Percentiles rank a stretch among this genome's conserved stretches.
phyloP scores from a whole-genome alignment of 2,329 filamentous ascomycete genomes.

The Colletotrichum spinosum region DNA sequence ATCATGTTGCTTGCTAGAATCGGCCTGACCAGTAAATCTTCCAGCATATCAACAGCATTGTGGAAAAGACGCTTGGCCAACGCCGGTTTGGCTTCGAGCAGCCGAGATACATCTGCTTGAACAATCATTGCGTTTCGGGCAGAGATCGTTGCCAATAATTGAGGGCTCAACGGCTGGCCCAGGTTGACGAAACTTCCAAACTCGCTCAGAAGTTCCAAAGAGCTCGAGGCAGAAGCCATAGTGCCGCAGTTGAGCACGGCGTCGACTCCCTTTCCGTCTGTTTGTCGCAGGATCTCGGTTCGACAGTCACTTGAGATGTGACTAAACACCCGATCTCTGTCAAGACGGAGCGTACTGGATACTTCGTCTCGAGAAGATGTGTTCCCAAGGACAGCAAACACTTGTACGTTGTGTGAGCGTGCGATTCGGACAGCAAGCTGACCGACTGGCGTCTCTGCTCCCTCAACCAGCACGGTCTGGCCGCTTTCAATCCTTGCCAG shows the following conservation, averaged over 20 bases:
- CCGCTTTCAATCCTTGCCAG: slow-evolving; percentile 43
- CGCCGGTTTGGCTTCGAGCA: background rate
- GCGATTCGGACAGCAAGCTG: slow-evolving; percentile 48
- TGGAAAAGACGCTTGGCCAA: slow-evolving; percentile 2
- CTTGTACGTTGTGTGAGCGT: slow-evolving; percentile 43
- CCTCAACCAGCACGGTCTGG: slow-evolving; percentile 50
- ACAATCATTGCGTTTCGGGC: background rate
- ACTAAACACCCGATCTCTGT: slow-evolving; percentile 46
- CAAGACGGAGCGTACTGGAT: slow-evolving; percentile 53
- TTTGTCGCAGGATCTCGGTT: slow-evolving; percentile 41
- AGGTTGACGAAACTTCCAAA: slow-evolving; percentile 49
- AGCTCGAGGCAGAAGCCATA: slow-evolving; percentile 13
- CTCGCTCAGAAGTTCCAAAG: slow-evolving; percentile 44
- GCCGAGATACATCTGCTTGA: background rate
- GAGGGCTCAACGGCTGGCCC: slow-evolving; percentile 33
- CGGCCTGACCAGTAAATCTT: background rate
- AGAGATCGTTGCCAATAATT: slow-evolving; percentile 39
- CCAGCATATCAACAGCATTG: background rate
- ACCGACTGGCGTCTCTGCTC: slow-evolving; percentile 49
- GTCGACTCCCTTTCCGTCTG: slow-evolving; percentile 43
- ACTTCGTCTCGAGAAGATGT: slow-evolving; percentile 46
- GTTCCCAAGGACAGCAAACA: slow-evolving; percentile 43
- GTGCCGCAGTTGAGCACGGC: slow-evolving; percentile 46
- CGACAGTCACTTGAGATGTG: slow-evolving; percentile 41
- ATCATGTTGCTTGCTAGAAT: background rate